Conservation (phyloP, 805 yeast genomes). For the Zygosaccharomyces pseudorouxii region DNA sequence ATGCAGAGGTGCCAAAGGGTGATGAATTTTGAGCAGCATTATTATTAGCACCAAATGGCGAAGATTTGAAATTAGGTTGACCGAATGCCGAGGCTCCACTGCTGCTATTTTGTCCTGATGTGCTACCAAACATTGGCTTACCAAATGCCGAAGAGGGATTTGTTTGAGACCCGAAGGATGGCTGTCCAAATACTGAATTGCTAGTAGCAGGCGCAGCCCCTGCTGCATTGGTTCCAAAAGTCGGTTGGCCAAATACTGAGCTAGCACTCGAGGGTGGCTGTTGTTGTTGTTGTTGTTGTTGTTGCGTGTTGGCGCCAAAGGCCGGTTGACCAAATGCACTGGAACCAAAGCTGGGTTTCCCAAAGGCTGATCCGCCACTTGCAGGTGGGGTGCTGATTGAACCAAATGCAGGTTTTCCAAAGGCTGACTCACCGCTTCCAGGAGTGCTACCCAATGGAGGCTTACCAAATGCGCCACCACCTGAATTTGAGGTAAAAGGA, state of each 20-base stretch:
- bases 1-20: slow-evolving; percentile 9
- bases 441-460: slow-evolving; percentile 19
- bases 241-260: slow-evolving; percentile 22
- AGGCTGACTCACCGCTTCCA: slow-evolving; percentile 9
- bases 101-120: not conserved
- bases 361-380: slow-evolving; percentile 10
- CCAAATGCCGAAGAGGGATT: slow-evolving; percentile 23
- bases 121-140: slow-evolving; percentile 2
- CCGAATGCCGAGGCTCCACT: not conserved
- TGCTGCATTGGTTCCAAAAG: slow-evolving; percentile 16
- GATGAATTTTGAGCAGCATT: slow-evolving; percentile 5
- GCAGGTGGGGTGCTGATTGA: slow-evolving; percentile 8
- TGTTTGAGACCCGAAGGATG: slow-evolving; percentile 15
- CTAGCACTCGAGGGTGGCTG: not conserved
- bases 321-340: slow-evolving; percentile 23
- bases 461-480: slow-evolving; percentile 16
- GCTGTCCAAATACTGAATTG: slow-evolving; percentile 20
- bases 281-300: no score
- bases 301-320: slow-evolving; percentile 12
- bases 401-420: slow-evolving; percentile 29
- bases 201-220: slow-evolving; percentile 12
- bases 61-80: slow-evolving; percentile 2
- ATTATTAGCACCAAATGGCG: slow-evolving; percentile 10
- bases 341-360: slow-evolving; percentile 26
- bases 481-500: slow-evolving; percentile 5